Percentiles rank a stretch among this genome's conserved stretches.
phyloP scores from a whole-genome alignment of 1,284 basidiomycete genomes.

The Ustilago hordei region DNA sequence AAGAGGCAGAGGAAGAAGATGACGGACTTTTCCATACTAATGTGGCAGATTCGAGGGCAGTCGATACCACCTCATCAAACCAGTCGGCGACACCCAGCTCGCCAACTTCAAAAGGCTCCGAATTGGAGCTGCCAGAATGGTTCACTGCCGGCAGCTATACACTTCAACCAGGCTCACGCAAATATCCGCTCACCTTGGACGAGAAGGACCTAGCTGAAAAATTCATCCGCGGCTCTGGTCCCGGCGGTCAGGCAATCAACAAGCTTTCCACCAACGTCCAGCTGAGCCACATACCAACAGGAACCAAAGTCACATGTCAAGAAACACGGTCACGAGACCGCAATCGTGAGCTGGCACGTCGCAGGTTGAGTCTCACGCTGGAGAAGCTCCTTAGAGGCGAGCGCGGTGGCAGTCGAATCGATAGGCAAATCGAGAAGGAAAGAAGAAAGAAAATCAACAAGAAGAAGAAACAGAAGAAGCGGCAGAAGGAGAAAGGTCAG shows the following conservation, averaged over 20 bases:
- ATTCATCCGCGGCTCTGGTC: slow-evolving; percentile 66
- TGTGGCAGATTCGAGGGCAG: not conserved
- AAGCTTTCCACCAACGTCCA: slow-evolving; percentile 63
- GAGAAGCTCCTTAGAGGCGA: slow-evolving; percentile 53
- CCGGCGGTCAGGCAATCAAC: slow-evolving; percentile 69
- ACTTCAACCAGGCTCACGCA: slow-evolving; percentile 54
- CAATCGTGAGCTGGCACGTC: slow-evolving; percentile 59
- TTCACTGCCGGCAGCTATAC: slow-evolving; percentile 53
- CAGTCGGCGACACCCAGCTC: not conserved
- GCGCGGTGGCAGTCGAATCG: slow-evolving; percentile 41
- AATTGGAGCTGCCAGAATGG: slow-evolving; percentile 48
- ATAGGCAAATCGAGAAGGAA: slow-evolving; percentile 53
- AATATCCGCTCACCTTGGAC: slow-evolving; percentile 61
- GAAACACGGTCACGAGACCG: slow-evolving; percentile 56
- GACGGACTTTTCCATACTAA: not conserved
- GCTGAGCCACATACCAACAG: slow-evolving; percentile 60
- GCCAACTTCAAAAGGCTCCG: not conserved
- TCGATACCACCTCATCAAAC: not conserved
- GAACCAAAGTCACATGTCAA: slow-evolving; percentile 61
- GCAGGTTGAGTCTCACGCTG: slow-evolving; percentile 54
- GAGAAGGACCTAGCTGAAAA: slow-evolving; percentile 61
- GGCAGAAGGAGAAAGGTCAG: slow-evolving; percentile 24
- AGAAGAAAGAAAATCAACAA: slow-evolving; percentile 53
- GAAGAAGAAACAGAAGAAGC: slow-evolving; percentile 59
- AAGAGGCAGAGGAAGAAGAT: slow-evolving; percentile 12